Base-by-base conservation (phyloP, 176 grass and related monocot genomes). In the Dendrocalamus sinicus region DNA sequence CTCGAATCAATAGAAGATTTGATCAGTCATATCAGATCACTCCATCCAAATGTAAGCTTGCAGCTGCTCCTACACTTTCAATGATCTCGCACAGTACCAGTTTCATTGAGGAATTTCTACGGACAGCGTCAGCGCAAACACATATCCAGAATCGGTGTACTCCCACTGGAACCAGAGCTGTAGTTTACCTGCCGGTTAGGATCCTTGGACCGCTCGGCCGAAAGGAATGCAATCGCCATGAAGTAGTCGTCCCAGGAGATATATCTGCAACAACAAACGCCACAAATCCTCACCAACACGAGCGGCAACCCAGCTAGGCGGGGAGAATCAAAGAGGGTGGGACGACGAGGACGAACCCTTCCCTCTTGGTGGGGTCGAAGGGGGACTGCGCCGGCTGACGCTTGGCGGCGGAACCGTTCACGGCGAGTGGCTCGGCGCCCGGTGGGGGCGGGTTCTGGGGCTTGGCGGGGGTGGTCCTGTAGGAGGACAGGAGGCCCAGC, bases 161-260 rank as follows among this genome's bases (percentile, higher is more conserved):
- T 51, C 32, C 22, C 26, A 52, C 41, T 9, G 14, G 26, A 26
- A 5, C 58, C 12, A 20, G 26, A 54, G 8, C 52, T 75, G 37
- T 15, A 68, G 16, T 61, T 68, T 75, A 98, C 96, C 93, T 98
- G 96, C 78, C 96, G 80, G 9, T 94, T 98, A 53, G 96, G 96
- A 88, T 98, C 96, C 82, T 98, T 98, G 7, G 92, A 98, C 20
- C 91, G 96, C 73, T 98, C 81, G 37, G 96, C 96, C 1, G 96
- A 98, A 74, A 98, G 92, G 72, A 98, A 98, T 2, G 96, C 96
- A n/a, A 98, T 91, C 30, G 96, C 91, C 96, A 98, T 98, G 86
- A 98, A 98, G 87, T 98, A 98, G 58, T 98, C 96, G 69, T 98
- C 96, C 96, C 96, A 98, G 2, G 90, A 92, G 54, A 98, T 86